Base-by-base conservation (phyloP, 257 asterid species). In the Phtheirospermum japonicum region DNA sequence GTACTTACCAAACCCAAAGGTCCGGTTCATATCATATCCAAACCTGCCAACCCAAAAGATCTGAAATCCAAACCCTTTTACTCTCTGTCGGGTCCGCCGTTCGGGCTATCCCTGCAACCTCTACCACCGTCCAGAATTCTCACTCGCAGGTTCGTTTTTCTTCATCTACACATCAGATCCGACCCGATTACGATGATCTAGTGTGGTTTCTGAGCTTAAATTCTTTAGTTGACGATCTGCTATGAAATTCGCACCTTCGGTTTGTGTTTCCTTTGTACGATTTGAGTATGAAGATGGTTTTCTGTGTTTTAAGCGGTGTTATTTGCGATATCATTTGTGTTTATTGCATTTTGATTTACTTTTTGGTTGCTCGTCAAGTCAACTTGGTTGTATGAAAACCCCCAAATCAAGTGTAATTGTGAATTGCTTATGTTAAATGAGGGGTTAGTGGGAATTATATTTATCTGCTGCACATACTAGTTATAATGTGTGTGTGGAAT, bases 51-150 rank as follows among this genome's bases (percentile, higher is more conserved):
- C n/a, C n/a, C n/a, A 48, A 40, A 61, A 63, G 9, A 70, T 73
- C 68, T 64, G 62, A 69, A 39, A 72, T 71, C 93, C 90, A 74
- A 64, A 74, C 83, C 80, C 78, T 59, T 42, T 71, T 59, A 36
- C 54, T 9, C 45, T 42, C 30, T 65, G 34, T 75, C 94, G 96
- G 96, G 75, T 85, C 91, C 79, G 74, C 82, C 83, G 72, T 63
- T 77, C 85, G 84, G 87, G 71, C 69, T 69, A 43, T 59, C 69
- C 23, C 82, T 6, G 72, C 60, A 53, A 14, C 67, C 60, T 39
- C 66, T 65, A 20, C 66, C 75, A 6, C 70, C 72, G 55, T 8
- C 42, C 64, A 12, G 28, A 67, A 64, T 18, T 50, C 56, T 49
- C 78, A 7, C 14, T 8, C n/a, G 34, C 77, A 71, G 84, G 82